Conservation (phyloP, 169 alveolate genomes). For the Eimeria zaria region DNA sequence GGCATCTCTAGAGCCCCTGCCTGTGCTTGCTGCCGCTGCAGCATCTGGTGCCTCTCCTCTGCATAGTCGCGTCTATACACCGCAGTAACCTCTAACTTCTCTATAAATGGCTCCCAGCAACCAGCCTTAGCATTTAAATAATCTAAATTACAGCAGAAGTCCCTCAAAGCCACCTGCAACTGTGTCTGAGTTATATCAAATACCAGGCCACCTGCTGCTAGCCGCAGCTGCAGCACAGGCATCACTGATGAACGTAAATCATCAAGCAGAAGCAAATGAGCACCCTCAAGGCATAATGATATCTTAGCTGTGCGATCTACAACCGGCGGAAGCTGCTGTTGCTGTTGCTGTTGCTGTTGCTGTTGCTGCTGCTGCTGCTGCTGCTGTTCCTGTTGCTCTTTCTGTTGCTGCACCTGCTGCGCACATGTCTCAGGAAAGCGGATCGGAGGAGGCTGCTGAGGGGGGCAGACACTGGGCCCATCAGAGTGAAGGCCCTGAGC, state of each 20-base stretch:
- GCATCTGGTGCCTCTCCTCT: slow-evolving; percentile 66
- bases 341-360: no score
- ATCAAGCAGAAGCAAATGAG: slow-evolving; percentile 90
- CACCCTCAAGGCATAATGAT: slow-evolving; percentile 86
- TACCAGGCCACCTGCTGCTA: slow-evolving; percentile 85
- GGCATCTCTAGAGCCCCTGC: slow-evolving; percentile 35
- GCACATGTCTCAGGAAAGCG: slow-evolving; percentile 34
- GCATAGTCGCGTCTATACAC: slow-evolving; percentile 75
- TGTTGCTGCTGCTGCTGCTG: background rate
- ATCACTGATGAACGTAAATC: slow-evolving; percentile 91
- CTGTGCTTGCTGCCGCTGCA: slow-evolving; percentile 82
- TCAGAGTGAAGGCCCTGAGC: slow-evolving; percentile 63
- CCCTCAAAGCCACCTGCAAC: slow-evolving; percentile 68
- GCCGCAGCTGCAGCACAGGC: slow-evolving; percentile 90
- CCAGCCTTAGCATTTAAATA: slow-evolving; percentile 72
- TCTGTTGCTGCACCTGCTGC: slow-evolving; percentile 24
- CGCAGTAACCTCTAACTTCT: slow-evolving; percentile 63
- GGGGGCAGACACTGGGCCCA: slow-evolving; percentile 82
- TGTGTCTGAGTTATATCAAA: slow-evolving; percentile 51
- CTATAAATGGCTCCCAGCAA: slow-evolving; percentile 83
- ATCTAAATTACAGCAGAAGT: slow-evolving; percentile 49
- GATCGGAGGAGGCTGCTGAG: slow-evolving; percentile 80
- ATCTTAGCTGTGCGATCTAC: slow-evolving; percentile 67
- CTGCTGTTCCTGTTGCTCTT: slow-evolving; percentile 2
- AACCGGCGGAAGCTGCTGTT: background rate